A percentile compares a stretch with the other conserved stretches of the same genome.
These are phyloP conservation scores for Colletotrichum sp. DNA, from an alignment of 2,329 filamentous ascomycete genomes.

Conservation along the genomic window DNA sequence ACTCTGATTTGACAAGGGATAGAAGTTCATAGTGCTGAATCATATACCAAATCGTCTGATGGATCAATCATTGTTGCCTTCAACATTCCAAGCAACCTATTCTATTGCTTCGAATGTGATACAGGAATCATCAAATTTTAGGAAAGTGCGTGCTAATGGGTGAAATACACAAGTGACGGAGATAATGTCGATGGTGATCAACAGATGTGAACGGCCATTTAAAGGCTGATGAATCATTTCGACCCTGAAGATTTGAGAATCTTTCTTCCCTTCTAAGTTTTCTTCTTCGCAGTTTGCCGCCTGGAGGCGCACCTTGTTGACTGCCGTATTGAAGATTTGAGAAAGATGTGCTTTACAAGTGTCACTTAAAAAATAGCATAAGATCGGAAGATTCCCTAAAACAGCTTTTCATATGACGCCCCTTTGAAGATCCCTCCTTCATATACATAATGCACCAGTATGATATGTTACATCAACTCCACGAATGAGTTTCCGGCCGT, in stretches of 20 bases:
- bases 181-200: neutral
- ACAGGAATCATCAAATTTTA: too few species aligned
- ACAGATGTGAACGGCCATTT: neutral
- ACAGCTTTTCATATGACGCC: neutral
- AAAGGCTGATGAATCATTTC: fast-evolving
- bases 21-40: too few species aligned
- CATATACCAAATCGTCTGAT: too few species aligned
- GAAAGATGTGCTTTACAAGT: neutral
- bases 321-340: neutral
- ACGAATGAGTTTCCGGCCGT: neutral
- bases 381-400: neutral
- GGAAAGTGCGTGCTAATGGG: too few species aligned
- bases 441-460: neutral
- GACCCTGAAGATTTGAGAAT: neutral
- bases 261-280: too few species aligned
- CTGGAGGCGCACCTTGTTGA: too few species aligned
- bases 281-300: too few species aligned
- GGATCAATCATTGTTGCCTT: too few species aligned
- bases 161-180: too few species aligned
- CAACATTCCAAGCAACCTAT: too few species aligned
- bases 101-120: too few species aligned
- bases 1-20: too few species aligned
- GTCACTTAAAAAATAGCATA: neutral
- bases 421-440: neutral
- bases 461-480: neutral